Percentiles rank a stretch among this genome's conserved stretches.
Evolutionary conservation across 371 early-diverging fungal genomes (phyloP).

Genomic region (Cokeromyces recurvatus): DNA sequence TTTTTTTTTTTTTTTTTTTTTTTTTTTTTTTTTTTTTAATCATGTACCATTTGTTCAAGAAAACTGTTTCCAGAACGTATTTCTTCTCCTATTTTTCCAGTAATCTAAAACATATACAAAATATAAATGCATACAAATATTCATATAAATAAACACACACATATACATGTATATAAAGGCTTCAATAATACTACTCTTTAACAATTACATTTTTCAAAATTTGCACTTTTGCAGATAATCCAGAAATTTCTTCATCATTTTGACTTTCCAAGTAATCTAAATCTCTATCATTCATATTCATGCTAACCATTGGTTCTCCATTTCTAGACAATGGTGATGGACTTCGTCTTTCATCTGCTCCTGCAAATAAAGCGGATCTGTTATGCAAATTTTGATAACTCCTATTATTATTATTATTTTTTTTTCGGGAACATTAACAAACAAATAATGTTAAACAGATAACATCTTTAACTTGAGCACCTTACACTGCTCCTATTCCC

Average conservation of each 20-base stretch:
- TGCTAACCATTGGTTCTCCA: not conserved
- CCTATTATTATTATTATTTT: no score
- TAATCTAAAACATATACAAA: conserved; percentile 23
- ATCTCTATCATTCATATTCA: conserved; percentile 42
- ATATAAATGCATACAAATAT: not conserved
- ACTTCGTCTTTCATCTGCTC: conserved; percentile 18
- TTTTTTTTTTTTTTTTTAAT: no score
- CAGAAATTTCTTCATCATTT: conserved; percentile 43
- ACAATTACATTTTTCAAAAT: conserved; percentile 38
- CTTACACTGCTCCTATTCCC: conserved; percentile 36
- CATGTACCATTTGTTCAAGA: conserved; percentile 41
- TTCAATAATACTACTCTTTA: not conserved
- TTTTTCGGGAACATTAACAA: no score
- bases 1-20: no score
- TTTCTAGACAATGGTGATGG: conserved; percentile 21
- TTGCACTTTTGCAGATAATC: conserved; percentile 45
- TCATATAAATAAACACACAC: not conserved
- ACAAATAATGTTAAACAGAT: no score
- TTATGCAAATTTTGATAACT: conserved; percentile 47
- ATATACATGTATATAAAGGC: no score
- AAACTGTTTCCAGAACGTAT: conserved; percentile 44
- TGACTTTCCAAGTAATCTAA: conserved; percentile 47
- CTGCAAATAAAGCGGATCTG: conserved; percentile 35
- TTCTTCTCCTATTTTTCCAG: conserved; percentile 49
- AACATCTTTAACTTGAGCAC: no score